Conservation (phyloP, 116 monocot species). For the Phalaenopsis hybrid region DNA sequence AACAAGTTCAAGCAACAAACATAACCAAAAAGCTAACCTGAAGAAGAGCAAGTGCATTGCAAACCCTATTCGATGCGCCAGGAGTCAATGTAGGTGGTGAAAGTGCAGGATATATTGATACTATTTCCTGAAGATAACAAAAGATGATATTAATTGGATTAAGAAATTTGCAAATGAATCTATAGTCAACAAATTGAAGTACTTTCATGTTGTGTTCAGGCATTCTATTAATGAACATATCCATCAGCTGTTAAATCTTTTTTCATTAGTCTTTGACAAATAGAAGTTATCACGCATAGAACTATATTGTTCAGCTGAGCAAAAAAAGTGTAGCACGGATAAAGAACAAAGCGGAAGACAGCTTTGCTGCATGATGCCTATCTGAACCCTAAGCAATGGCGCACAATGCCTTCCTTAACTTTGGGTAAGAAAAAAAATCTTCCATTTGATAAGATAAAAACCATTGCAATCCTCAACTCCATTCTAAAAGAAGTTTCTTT, state of each 20-base stretch:
- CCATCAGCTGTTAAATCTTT: neutral
- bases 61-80: slow-evolving; percentile 88
- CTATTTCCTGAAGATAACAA: slow-evolving; percentile 64
- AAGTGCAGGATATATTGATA: slow-evolving; percentile 84
- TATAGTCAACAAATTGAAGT: slow-evolving; percentile 1
- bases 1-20: neutral
- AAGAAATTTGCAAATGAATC: neutral
- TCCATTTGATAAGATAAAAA: no score
- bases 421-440: no score
- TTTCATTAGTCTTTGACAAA: neutral
- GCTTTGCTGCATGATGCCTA: no score
- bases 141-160: neutral
- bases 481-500: no score
- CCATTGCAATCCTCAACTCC: no score
- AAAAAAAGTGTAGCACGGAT: no score
- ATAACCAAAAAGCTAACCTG: slow-evolving; percentile 44
- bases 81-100: slow-evolving; percentile 84
- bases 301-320: no score
- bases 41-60: slow-evolving; percentile 99
- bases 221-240: neutral
- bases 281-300: no score
- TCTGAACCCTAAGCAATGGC: no score
- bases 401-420: no score
- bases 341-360: no score
- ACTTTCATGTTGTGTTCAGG: neutral